Evolutionary conservation across 73 alveolate species (phyloP).

Genomic region (Paramecium caudatum): DNA sequence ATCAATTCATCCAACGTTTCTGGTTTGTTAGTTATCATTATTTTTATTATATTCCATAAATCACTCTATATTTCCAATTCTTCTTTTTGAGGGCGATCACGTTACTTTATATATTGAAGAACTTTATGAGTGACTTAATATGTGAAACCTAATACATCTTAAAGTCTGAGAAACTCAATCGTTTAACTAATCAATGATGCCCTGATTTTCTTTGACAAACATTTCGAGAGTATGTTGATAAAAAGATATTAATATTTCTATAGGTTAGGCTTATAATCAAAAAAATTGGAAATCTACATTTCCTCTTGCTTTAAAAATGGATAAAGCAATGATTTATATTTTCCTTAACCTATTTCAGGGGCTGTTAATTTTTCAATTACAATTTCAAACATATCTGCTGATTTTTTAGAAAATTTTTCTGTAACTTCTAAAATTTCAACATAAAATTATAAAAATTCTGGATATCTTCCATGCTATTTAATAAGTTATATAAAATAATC

Average conservation of each 20-base stretch:
- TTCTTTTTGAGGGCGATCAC: slow-evolving; percentile 1
- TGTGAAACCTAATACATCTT: slow-evolving; percentile 12
- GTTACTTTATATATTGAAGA: neutral
- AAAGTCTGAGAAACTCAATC: neutral
- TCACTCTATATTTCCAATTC: neutral
- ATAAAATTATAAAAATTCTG: slow-evolving; percentile 53
- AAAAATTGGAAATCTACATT: neutral
- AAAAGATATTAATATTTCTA: neutral
- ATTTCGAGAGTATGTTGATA: slow-evolving; percentile 5
- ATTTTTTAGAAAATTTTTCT: slow-evolving; percentile 38
- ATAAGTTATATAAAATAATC: neutral
- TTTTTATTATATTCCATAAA: slow-evolving; percentile 13
- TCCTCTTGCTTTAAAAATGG: slow-evolving; percentile 47
- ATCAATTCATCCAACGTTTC: slow-evolving; percentile 19
- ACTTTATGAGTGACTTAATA: neutral
- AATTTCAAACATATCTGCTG: slow-evolving; percentile 25
- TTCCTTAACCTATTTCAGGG: neutral
- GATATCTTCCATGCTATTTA: slow-evolving; percentile 44
- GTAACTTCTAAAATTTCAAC: slow-evolving; percentile 38
- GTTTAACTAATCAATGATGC: slow-evolving; percentile 19
- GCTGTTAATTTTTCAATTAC: slow-evolving; percentile 12
- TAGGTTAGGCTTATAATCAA: slow-evolving; percentile 9
- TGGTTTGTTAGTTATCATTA: neutral
- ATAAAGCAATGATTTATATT: neutral
- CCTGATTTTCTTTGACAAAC: neutral